Evolutionary conservation across 2,329 filamentous ascomycete genomes (phyloP).

Genomic region (Colletotrichum musae): DNA sequence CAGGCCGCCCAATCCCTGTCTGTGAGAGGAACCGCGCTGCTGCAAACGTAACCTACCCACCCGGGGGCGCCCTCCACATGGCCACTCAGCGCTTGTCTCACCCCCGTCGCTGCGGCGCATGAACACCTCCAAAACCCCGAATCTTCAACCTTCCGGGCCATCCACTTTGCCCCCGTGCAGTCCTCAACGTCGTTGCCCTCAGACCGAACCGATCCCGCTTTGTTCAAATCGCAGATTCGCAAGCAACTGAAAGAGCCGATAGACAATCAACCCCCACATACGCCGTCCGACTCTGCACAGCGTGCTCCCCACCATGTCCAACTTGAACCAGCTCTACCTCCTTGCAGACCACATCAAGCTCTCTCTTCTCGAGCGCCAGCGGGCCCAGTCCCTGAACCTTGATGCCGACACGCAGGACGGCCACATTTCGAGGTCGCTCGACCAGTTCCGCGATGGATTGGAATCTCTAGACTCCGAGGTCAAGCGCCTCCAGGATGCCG

Average conservation of each 20-base stretch:
- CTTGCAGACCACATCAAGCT: slow-evolving; percentile 98
- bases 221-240: slow-evolving; percentile 6
- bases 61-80: slow-evolving; percentile 20
- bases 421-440: slow-evolving; percentile 89
- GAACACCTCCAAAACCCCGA: slow-evolving; percentile 33
- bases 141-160: slow-evolving; percentile 30
- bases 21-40: slow-evolving; percentile 15
- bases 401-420: slow-evolving; percentile 86
- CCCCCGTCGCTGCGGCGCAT: slow-evolving; percentile 24
- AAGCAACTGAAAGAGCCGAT: background rate
- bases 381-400: slow-evolving; percentile 85
- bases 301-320: slow-evolving; percentile 62
- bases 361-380: slow-evolving; percentile 91
- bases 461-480: slow-evolving; percentile 76
- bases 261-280: background rate
- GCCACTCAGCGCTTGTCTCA: slow-evolving; percentile 36
- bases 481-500: slow-evolving; percentile 73
- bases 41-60: slow-evolving; percentile 15
- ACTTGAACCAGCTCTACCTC: slow-evolving; percentile 85
- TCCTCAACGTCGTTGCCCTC: slow-evolving; percentile 6
- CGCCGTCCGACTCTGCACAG: background rate
- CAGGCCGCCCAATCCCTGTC: slow-evolving; percentile 17
- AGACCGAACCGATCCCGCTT: background rate
- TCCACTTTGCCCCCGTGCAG: slow-evolving; percentile 10
- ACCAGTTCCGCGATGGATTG: slow-evolving; percentile 87